phyloP scores from a whole-genome alignment of 352 stramenopile species.

The Globisporangium cystogenes region DNA sequence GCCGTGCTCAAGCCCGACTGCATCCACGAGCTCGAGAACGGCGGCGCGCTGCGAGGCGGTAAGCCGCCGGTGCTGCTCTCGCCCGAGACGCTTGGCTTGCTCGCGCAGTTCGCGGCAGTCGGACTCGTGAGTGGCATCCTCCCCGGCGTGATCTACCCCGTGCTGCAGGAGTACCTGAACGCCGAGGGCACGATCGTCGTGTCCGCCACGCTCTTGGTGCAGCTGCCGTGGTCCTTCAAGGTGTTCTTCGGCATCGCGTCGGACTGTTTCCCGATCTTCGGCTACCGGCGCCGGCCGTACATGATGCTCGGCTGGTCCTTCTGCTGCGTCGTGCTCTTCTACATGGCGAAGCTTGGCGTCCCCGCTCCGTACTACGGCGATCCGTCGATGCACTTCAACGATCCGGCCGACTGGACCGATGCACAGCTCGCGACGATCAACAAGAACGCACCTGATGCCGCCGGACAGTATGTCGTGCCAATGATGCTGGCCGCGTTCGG shows the following conservation, averaged over 20 bases:
- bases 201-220: slow-evolving; percentile 37
- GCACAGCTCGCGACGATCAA: slow-evolving; percentile 35
- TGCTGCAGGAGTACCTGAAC: slow-evolving; percentile 53
- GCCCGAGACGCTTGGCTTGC: slow-evolving; percentile 19
- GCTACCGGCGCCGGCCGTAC: slow-evolving; percentile 50
- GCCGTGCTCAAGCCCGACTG: neutral
- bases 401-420: slow-evolving; percentile 26
- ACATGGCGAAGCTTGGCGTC: slow-evolving; percentile 33
- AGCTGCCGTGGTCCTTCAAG: slow-evolving; percentile 59
- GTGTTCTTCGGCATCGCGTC: slow-evolving; percentile 53
- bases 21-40: slow-evolving; percentile 17
- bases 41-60: slow-evolving; percentile 26
- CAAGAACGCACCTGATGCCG: slow-evolving; percentile 22
- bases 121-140: slow-evolving; percentile 44
- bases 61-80: slow-evolving; percentile 13
- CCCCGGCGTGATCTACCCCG: slow-evolving; percentile 42
- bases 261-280: slow-evolving; percentile 55
- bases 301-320: slow-evolving; percentile 56
- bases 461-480: slow-evolving; percentile 45
- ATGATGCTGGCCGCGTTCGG: slow-evolving; percentile 71
- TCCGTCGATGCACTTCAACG: slow-evolving; percentile 21
- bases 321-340: slow-evolving; percentile 38
- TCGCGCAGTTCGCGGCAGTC: slow-evolving; percentile 50
- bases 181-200: slow-evolving; percentile 47
- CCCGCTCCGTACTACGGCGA: slow-evolving; percentile 44